Evolutionary conservation across 306 rosid species (phyloP).

Genomic region (Psophocarpus tetragonolobus): DNA sequence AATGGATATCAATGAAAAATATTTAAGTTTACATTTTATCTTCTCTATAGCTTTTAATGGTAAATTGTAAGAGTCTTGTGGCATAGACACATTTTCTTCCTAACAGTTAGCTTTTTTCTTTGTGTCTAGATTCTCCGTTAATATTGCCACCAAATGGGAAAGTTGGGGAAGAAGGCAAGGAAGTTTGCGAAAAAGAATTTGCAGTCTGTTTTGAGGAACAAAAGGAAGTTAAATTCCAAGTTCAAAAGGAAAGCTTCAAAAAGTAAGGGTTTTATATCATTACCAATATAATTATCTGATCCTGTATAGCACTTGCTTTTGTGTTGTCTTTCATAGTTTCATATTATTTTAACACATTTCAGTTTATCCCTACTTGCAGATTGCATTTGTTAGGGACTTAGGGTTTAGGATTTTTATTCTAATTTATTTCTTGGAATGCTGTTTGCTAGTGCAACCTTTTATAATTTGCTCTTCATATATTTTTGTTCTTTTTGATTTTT

Average conservation of each 20-base stretch:
- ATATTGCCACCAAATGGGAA: constrained; percentile 57
- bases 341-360: not conserved
- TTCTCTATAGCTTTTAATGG: no score
- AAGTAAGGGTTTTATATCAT: constrained; percentile 44
- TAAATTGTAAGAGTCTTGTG: no score
- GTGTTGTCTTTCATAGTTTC: not conserved
- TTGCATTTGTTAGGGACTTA: not conserved
- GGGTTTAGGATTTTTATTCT: not conserved
- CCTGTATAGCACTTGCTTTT: not conserved
- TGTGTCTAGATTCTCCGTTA: constrained; percentile 2
- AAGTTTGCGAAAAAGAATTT: constrained; percentile 91
- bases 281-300: not conserved
- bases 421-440: not conserved
- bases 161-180: constrained; percentile 91
- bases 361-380: not conserved
- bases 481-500: not conserved
- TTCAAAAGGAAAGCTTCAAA: constrained; percentile 83
- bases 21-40: no score
- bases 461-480: not conserved
- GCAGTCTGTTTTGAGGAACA: constrained; percentile 71
- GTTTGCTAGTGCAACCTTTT: not conserved
- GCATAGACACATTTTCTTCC: no score
- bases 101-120: not conserved
- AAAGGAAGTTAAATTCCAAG: constrained; percentile 68
- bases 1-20: no score